Conservation (phyloP, 2,329 filamentous ascomycete species). For the Alternaria sp. region DNA sequence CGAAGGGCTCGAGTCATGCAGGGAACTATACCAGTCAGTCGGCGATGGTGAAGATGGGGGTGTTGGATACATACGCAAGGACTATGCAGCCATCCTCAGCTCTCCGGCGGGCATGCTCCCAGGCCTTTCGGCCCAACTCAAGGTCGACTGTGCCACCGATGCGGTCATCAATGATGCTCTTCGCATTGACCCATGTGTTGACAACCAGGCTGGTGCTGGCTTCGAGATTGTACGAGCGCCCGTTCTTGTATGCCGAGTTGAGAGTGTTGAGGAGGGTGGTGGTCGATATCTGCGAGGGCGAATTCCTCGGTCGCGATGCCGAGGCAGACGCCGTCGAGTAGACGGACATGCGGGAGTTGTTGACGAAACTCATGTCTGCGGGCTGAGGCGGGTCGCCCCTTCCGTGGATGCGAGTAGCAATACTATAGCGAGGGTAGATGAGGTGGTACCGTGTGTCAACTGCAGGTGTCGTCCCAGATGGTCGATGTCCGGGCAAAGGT, state of each 20-base stretch:
- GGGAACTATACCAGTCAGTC: conserved; percentile 67
- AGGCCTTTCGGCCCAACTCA: conserved; percentile 80
- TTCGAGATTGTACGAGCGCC: conserved; percentile 85
- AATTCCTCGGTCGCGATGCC: conserved; percentile 64
- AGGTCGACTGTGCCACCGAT: conserved; percentile 81
- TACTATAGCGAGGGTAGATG: conserved; percentile 13
- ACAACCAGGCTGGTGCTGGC: conserved; percentile 90
- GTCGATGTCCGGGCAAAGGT: background rate
- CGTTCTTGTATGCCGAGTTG: conserved; percentile 85
- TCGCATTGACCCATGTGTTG: conserved; percentile 92
- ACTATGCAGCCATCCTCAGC: conserved; percentile 96
- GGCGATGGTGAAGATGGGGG: background rate
- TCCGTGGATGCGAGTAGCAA: conserved; percentile 18
- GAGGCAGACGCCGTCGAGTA: conserved; percentile 69
- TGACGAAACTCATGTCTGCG: conserved; percentile 59
- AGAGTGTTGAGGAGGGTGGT: conserved; percentile 91
- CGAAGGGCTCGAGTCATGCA: conserved; percentile 88
- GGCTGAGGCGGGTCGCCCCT: conserved; percentile 38
- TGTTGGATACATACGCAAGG: conserved; percentile 71
- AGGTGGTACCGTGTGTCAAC: conserved; percentile 29
- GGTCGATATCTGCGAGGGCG: conserved; percentile 84
- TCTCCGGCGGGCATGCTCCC: conserved; percentile 94
- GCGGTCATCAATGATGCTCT: conserved; percentile 73
- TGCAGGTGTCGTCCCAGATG: conserved; percentile 20
- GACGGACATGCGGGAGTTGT: conserved; percentile 66